phyloP scores from a whole-genome alignment of 1,284 basidiomycete species.

The Moniliophthora roreri region DNA sequence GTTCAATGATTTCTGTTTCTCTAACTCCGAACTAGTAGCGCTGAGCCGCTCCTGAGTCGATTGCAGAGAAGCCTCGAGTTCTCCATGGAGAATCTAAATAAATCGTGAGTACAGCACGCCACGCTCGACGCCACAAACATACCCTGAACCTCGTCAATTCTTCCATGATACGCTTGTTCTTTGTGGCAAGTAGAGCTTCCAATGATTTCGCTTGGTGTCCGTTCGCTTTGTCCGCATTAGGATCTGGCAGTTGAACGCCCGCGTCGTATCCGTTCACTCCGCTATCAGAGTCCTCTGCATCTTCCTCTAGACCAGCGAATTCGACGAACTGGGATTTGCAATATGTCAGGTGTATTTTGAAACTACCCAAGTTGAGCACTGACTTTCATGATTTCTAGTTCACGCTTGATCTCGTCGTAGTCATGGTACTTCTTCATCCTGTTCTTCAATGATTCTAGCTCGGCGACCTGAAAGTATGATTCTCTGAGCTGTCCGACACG shows the following conservation, averaged over 20 bases:
- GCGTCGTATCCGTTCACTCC: slow-evolving; percentile 38
- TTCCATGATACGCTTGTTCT: slow-evolving; percentile 94
- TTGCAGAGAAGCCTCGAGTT: slow-evolving; percentile 71
- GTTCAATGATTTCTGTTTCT: slow-evolving; percentile 77
- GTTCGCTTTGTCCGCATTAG: slow-evolving; percentile 83
- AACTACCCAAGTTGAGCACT: too few relatives aligned
- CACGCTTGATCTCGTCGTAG: slow-evolving; percentile 95
- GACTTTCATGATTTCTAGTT: slow-evolving; percentile 96
- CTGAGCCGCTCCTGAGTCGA: slow-evolving; percentile 61
- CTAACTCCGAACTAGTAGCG: slow-evolving; percentile 63
- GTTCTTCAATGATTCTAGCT: slow-evolving; percentile 66
- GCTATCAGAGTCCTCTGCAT: slow-evolving; percentile 40
- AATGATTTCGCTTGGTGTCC: slow-evolving; percentile 77
- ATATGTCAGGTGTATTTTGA: too few relatives aligned
- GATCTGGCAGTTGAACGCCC: slow-evolving; percentile 75
- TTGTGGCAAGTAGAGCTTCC: slow-evolving; percentile 87
- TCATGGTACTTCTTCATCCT: slow-evolving; percentile 76
- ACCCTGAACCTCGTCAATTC: slow-evolving; percentile 91
- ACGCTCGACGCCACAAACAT: slow-evolving; percentile 21
- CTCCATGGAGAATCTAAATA: slow-evolving; percentile 75
- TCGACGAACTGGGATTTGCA: slow-evolving; percentile 75
- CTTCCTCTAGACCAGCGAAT: slow-evolving; percentile 83
- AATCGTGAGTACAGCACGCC: slow-evolving; percentile 5
- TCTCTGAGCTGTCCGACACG: neutral
- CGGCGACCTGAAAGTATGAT: slow-evolving; percentile 39